Conservation (phyloP, 257 asterid species). For the Thymus quinquecostatus region DNA sequence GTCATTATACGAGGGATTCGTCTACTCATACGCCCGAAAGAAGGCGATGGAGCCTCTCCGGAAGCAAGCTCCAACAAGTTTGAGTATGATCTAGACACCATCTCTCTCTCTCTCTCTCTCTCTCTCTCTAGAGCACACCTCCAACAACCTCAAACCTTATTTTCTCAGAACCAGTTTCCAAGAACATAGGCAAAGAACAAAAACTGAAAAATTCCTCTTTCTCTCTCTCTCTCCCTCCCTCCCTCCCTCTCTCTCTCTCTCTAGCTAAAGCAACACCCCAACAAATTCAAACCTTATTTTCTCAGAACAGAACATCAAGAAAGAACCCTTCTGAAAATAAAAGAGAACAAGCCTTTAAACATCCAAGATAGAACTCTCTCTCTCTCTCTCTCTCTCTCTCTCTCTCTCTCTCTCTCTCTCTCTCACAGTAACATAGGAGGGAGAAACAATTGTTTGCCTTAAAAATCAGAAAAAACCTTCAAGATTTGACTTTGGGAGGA, state of each 20-base stretch:
- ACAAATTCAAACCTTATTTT: slow-evolving; percentile 30
- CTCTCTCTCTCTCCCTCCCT: slow-evolving; percentile 17
- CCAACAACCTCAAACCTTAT: slow-evolving; percentile 30
- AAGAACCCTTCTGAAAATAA: slow-evolving; percentile 9
- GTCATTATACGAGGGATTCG: slow-evolving; percentile 85
- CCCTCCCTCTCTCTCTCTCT: slow-evolving; percentile 13
- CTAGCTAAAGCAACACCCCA: slow-evolving; percentile 27
- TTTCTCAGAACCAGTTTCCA: slow-evolving; percentile 28
- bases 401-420: background rate
- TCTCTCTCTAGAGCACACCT: slow-evolving; percentile 8
- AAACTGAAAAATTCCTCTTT: background rate
- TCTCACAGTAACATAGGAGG: slow-evolving; percentile 20
- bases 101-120: slow-evolving; percentile 23
- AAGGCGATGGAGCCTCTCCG: slow-evolving; percentile 73
- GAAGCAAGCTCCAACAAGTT: slow-evolving; percentile 84
- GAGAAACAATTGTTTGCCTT: slow-evolving; percentile 25
- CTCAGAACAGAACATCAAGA: slow-evolving; percentile 5
- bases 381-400: background rate
- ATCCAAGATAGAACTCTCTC: background rate
- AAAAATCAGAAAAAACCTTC: slow-evolving; percentile 30
- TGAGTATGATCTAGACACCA: slow-evolving; percentile 92
- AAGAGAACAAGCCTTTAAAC: slow-evolving; percentile 20
- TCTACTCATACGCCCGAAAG: slow-evolving; percentile 64
- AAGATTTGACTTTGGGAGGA: slow-evolving; percentile 40
- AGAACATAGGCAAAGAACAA: slow-evolving; percentile 31